Evolutionary conservation across 2,329 filamentous ascomycete genomes (phyloP), one percentile per base, ranked within the genome.

Genomic region (Hymenoscyphus linearis): DNA sequence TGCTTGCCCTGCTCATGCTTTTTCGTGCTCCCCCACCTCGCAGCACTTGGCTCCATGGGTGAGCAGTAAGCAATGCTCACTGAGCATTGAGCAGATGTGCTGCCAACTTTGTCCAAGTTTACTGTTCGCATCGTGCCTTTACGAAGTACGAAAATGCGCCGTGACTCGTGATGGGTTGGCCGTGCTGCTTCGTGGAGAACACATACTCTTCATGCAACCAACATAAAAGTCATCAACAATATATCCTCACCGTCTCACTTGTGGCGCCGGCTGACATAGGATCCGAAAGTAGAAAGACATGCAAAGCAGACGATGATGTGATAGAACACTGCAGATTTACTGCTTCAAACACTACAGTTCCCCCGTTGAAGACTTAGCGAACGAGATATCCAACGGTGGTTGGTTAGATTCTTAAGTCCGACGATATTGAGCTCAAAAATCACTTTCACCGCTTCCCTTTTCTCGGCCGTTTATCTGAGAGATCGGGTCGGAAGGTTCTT

Each of bases 241-340:
- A 34, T 16, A 13, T 36, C 50, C 50, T 65, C 54, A 58, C 60
- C 58, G 58, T 64, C 64, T 64, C 60, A 61, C 58, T 36, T 53
- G 61, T 64, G 65, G 65, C 63, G 60, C 62, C 63, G 65, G 65
- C 57, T 62, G 26, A 57, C 61, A 40, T 18, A 52, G 31, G 47
- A 61, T 60, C 63, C 65, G 64, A 31, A 31, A 50, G 44, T 18
- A 26, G 18, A 50, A 50, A 22, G 22, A 12, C 22, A 52, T 59
- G 50, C 14, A 27, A 40, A 55, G 53, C 27, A 26, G 47, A 52
- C 31, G 59, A 52, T 63, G 60, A 58, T 65, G 36, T 58, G 57
- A 57, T 47, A 57, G 47, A 44, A 57, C 18, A 52, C 61, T 59
- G 61, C 59, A 53, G 52, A 54, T 22, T 37, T 18, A 56, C 56